These are phyloP conservation scores for Sporormia fimetaria DNA, from an alignment of 495 filamentous ascomycete species.

Conservation along the genomic window DNA sequence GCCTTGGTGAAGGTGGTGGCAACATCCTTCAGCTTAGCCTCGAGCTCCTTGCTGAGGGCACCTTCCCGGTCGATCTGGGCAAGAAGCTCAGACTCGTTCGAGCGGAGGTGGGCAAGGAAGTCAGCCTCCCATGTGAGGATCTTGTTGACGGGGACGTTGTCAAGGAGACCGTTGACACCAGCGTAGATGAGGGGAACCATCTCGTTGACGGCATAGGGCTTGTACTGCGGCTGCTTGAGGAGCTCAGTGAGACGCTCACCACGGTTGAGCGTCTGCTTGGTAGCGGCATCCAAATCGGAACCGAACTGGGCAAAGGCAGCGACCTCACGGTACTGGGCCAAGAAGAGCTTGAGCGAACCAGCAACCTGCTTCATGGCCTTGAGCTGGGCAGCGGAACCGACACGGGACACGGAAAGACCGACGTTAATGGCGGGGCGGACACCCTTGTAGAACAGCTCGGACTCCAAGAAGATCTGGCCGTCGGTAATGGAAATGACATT, in stretches of 20 bases:
- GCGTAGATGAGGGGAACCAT: slow-evolving; percentile 99
- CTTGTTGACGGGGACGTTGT: slow-evolving; percentile 74
- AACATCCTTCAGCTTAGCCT: slow-evolving; percentile 74
- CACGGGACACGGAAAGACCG: slow-evolving; percentile 99
- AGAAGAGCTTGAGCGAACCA: slow-evolving; percentile 98
- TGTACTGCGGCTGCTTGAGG: slow-evolving; percentile 99
- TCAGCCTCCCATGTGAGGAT: slow-evolving; percentile 87
- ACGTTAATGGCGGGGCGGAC: slow-evolving; percentile 99
- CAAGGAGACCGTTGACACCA: slow-evolving; percentile 94
- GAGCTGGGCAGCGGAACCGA: slow-evolving; percentile 98
- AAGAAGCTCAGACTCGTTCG: slow-evolving; percentile 73
- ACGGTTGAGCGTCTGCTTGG: slow-evolving; percentile 97
- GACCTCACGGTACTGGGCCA: slow-evolving; percentile 99
- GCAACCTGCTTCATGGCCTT: slow-evolving; percentile 99
- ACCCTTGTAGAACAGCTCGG: slow-evolving; percentile 99
- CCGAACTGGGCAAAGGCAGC: slow-evolving; percentile 99
- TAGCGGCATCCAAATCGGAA: slow-evolving; percentile 97
- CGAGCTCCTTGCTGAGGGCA: slow-evolving; percentile 86
- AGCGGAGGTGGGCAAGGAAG: slow-evolving; percentile 83
- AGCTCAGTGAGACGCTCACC: slow-evolving; percentile 99
- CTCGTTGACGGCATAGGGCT: slow-evolving; percentile 96
- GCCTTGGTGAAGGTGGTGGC: slow-evolving; percentile 81
- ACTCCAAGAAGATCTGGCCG: slow-evolving; percentile 98
- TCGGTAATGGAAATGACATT: slow-evolving; percentile 99
- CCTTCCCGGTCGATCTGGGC: slow-evolving; percentile 92